Percentiles rank a stretch among this genome's conserved stretches.
phyloP scores from a whole-genome alignment of 2,329 filamentous ascomycete genomes.

The Epichloe brachyelytri region DNA sequence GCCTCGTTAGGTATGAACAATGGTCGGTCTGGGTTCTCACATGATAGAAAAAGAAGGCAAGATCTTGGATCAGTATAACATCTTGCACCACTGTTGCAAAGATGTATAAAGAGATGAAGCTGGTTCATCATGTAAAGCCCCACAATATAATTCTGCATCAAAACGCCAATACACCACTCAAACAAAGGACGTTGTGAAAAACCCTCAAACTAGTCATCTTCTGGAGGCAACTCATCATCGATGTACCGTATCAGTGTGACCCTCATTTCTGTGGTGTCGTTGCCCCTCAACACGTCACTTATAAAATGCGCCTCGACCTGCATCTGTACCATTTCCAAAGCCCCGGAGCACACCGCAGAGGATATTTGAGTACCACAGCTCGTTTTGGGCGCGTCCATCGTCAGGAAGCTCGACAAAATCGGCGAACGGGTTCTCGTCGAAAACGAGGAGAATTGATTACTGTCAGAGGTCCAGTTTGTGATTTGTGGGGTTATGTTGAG shows the following conservation, averaged over 20 bases:
- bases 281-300: constrained; percentile 81
- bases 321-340: constrained; percentile 98
- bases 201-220: constrained; percentile 59
- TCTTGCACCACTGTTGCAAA: too few relatives aligned
- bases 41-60: too few relatives aligned
- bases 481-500: constrained; percentile 90
- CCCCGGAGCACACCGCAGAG: constrained; percentile 84
- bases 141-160: too few relatives aligned
- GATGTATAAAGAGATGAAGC: too few relatives aligned
- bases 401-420: constrained; percentile 97
- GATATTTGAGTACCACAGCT: constrained; percentile 98
- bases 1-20: too few relatives aligned
- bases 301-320: constrained; percentile 96
- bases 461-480: constrained; percentile 92
- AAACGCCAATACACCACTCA: neutral
- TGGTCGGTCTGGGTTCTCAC: too few relatives aligned
- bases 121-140: too few relatives aligned
- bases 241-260: constrained; percentile 87
- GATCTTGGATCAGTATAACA: too few relatives aligned
- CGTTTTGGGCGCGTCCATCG: constrained; percentile 87
- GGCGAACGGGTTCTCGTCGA: constrained; percentile 92
- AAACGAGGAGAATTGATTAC: constrained; percentile 93
- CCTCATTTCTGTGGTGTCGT: constrained; percentile 95
- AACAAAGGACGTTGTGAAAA: neutral
- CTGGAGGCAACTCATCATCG: constrained; percentile 91